Evolutionary conservation across 2,329 filamentous ascomycete genomes (phyloP).

Genomic region (Xylaria sp.): DNA sequence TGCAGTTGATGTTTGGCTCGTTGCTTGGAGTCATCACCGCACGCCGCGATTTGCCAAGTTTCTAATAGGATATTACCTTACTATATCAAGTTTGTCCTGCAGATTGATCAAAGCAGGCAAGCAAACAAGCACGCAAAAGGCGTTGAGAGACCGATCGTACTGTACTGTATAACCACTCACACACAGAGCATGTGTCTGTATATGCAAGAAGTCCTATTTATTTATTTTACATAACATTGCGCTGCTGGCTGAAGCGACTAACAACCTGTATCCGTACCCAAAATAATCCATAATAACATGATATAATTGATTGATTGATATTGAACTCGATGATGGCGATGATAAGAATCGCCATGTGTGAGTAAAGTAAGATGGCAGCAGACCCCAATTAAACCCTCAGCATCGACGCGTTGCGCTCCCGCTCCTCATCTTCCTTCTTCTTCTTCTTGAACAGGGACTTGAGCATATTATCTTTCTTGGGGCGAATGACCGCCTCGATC

Average conservation of each 20-base stretch:
- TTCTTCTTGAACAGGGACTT: constrained; percentile 69
- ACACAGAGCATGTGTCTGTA: neutral
- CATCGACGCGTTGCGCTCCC: constrained; percentile 32
- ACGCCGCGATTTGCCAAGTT: neutral
- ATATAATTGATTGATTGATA: neutral
- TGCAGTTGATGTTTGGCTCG: neutral
- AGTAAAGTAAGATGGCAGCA: neutral
- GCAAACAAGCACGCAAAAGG: neutral
- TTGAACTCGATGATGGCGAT: neutral
- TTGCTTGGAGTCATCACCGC: neutral
- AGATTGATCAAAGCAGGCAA: neutral
- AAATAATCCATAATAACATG: neutral
- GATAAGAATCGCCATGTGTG: neutral
- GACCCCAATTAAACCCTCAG: constrained; percentile 21
- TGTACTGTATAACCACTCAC: neutral
- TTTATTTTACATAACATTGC: constrained; percentile 10
- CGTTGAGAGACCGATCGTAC: neutral
- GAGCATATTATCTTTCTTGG: constrained; percentile 65
- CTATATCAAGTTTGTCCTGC: neutral
- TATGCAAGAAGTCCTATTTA: constrained; percentile 9
- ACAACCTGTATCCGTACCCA: constrained; percentile 11
- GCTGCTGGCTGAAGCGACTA: neutral
- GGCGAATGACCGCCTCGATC: constrained; percentile 56
- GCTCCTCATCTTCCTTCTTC: constrained; percentile 53
- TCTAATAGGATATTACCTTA: constrained; percentile 9